phyloP scores from a whole-genome alignment of 352 stramenopile species.

The Globisporangium spiculum region DNA sequence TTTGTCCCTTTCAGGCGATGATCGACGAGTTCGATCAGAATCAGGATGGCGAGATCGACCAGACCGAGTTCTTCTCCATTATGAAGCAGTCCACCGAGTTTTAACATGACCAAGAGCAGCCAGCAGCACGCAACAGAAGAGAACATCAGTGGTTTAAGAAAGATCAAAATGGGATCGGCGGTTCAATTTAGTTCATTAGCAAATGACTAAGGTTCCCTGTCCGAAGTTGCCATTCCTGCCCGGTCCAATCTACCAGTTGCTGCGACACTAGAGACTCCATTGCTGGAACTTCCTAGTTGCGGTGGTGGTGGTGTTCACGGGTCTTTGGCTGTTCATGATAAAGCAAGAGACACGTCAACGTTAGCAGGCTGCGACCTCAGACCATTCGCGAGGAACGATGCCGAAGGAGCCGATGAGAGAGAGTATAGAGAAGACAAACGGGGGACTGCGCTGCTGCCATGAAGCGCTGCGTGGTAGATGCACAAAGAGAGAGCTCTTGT shows the following conservation, averaged over 20 bases:
- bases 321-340: conserved; percentile 51
- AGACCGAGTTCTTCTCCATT: conserved; percentile 89
- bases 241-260: conserved; percentile 17
- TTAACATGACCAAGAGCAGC: conserved; percentile 15
- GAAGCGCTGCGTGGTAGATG: not conserved
- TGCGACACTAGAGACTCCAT: conserved; percentile 12
- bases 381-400: conserved; percentile 19
- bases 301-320: conserved; percentile 75
- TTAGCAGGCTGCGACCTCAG: conserved; percentile 39
- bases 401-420: conserved; percentile 52
- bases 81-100: conserved; percentile 87
- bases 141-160: not conserved
- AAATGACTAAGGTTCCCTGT: conserved; percentile 6
- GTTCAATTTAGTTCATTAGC: conserved; percentile 14
- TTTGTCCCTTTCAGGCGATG: conserved; percentile 70
- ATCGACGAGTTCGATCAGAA: conserved; percentile 95
- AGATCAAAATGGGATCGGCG: conserved; percentile 32
- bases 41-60: conserved; percentile 89
- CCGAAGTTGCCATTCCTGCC: conserved; percentile 20
- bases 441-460: not conserved
- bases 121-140: conserved; percentile 20
- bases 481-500: not conserved
- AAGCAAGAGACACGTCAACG: conserved; percentile 10
- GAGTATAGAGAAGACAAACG: not conserved
- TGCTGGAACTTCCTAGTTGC: conserved; percentile 52